phyloP scores from a whole-genome alignment of 768 basidiomycete species.

The Leccinum longicurvipes region DNA sequence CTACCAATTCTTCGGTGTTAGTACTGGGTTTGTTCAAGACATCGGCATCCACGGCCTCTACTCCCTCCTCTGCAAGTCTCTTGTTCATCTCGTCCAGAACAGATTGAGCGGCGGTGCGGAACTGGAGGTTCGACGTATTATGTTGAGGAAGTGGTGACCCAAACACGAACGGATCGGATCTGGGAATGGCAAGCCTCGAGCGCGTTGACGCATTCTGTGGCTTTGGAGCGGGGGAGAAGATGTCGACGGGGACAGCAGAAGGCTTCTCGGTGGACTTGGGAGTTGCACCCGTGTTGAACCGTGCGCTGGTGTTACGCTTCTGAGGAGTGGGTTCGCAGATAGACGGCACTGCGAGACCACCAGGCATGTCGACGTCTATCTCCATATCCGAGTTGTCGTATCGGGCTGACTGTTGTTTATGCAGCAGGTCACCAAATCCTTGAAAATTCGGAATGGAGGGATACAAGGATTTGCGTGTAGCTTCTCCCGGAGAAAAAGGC shows the following conservation, averaged over 20 bases:
- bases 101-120: slow-evolving; percentile 60
- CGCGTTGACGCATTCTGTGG: slow-evolving; percentile 14
- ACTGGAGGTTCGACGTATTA: slow-evolving; percentile 60
- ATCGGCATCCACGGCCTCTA: slow-evolving; percentile 43
- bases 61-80: slow-evolving; percentile 57
- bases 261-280: slow-evolving; percentile 31
- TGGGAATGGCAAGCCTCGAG: slow-evolving; percentile 21
- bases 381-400: slow-evolving; percentile 33
- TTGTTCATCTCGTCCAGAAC: slow-evolving; percentile 83
- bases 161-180: slow-evolving; percentile 62
- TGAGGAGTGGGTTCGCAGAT: slow-evolving; percentile 22
- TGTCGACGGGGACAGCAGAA: slow-evolving; percentile 30
- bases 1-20: slow-evolving; percentile 1
- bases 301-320: slow-evolving; percentile 4
- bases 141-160: slow-evolving; percentile 71
- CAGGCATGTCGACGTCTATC: slow-evolving; percentile 37
- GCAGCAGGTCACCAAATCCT: slow-evolving; percentile 27
- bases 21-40: slow-evolving; percentile 38
- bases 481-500: slow-evolving; percentile 38
- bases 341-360: slow-evolving; percentile 23
- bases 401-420: slow-evolving; percentile 18
- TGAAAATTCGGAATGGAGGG: slow-evolving; percentile 37
- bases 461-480: slow-evolving; percentile 33
- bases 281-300: slow-evolving; percentile 23
- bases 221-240: slow-evolving; percentile 40